Evolutionary conservation across 768 basidiomycete genomes (phyloP), one percentile per base, ranked within the genome.

Genomic region (Agaricus blazei): DNA sequence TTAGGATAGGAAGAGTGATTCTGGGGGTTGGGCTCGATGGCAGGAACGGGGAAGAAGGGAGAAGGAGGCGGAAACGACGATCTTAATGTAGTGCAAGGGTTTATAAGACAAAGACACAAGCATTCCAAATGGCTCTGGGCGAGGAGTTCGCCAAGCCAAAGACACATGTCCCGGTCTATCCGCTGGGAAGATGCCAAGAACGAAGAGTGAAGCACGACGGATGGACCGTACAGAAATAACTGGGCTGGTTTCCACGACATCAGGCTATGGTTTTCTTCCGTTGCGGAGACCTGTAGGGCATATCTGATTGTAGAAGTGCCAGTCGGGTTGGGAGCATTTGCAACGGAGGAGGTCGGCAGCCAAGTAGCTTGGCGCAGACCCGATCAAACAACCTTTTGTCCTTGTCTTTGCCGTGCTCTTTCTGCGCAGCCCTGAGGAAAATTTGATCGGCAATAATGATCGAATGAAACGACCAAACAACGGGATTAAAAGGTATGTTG

Each of bases 181-280:
- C 49, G 49, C 54, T 56, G 54, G 54, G 54, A 50, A 56, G 48
- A 50, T 56, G 54, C 54, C 54, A 56, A 56, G 54, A 9, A 40
- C 48, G 54, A 40, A 28, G 44, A 41, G 14, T 49, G 48, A 48
- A 54, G 52, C 7, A 34, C 37, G 15, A 28, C 36, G 29, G n/a
- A 29, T 15, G 15, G 3, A 14, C 14, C 23, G 36, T 15, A 36
- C 31, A 37, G 23, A 34, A 34, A 29, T 36, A 23, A 6, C 29
- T 34, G 15, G 19, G 14, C 19, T 19, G 15, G 12, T 41, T 12
- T 41, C 40, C 40, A 15, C 12, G 3, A 14, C 6, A 19, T 41
- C 15, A 41, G 6, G 15, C 3, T 41, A 41, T 8, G n/a, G 14
- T 12, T 6, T 41, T 15, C 5, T 12, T 19, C 19, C 1, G 14